Conservation (phyloP, 2,329 filamentous ascomycete species). For the Penicillium sp. region DNA sequence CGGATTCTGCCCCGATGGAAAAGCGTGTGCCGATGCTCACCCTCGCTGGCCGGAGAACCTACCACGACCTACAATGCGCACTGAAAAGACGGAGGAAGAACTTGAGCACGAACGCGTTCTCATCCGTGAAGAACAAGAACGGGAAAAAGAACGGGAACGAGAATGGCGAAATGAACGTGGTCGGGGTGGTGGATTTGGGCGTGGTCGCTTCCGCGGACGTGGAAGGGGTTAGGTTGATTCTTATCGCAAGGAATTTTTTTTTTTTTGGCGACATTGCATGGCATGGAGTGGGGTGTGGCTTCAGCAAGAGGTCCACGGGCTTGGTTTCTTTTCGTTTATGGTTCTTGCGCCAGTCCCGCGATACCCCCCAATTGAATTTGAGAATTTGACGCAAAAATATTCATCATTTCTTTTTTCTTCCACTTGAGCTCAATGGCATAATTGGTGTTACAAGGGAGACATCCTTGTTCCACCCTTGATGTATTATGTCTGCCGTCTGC, state of each 20-base stretch:
- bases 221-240: conserved; percentile 38
- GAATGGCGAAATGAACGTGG: conserved; percentile 55
- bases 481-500: neutral
- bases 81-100: conserved; percentile 74
- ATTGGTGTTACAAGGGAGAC: neutral
- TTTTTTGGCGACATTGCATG: conserved; percentile 12
- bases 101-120: conserved; percentile 57
- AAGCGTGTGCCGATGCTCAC: conserved; percentile 74
- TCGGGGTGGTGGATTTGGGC: conserved; percentile 48
- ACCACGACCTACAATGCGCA: conserved; percentile 56
- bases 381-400: conserved; percentile 10
- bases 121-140: conserved; percentile 61
- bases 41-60: conserved; percentile 72
- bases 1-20: conserved; percentile 89
- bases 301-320: conserved; percentile 1
- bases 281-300: conserved; percentile 8
- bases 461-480: neutral
- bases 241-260: neutral
- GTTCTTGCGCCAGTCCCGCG: conserved; percentile 7
- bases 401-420: neutral
- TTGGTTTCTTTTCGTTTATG: conserved; percentile 6
- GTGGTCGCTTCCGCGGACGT: conserved; percentile 48
- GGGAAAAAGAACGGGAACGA: conserved; percentile 55
- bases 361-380: conserved; percentile 13
- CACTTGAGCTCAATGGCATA: neutral